A percentile compares a stretch with the other conserved stretches of the same genome.
phyloP scores from a whole-genome alignment of 2,329 filamentous ascomycete species.

The Acephala macrosclerotiorum region DNA sequence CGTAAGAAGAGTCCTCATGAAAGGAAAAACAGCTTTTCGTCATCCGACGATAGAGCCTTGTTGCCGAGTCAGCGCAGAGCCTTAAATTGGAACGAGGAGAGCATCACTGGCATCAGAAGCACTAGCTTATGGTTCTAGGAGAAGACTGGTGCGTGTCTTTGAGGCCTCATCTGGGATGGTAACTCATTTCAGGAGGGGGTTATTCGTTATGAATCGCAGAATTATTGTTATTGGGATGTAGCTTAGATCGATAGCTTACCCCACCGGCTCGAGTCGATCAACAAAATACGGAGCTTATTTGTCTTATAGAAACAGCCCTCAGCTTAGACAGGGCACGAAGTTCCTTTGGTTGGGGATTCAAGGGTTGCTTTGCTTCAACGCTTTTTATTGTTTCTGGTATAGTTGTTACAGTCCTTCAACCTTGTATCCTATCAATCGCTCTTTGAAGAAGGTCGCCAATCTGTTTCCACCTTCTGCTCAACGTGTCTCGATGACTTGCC shows the following conservation, averaged over 20 bases:
- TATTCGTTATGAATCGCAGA: not conserved
- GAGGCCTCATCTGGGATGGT: not conserved
- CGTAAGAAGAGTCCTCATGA: conserved; percentile 1
- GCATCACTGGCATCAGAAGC: conserved; percentile 25
- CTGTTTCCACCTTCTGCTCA: conserved; percentile 38
- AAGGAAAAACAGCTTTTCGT: conserved; percentile 31
- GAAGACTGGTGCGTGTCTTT: not conserved
- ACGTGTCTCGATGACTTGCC: conserved; percentile 30
- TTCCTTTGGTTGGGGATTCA: not conserved
- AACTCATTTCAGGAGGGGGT: not conserved
- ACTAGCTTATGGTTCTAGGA: conserved; percentile 36
- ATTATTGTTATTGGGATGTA: not conserved
- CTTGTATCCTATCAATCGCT: conserved; percentile 30
- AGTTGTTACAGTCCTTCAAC: conserved; percentile 3
- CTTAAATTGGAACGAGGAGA: conserved; percentile 9
- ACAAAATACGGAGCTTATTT: not conserved
- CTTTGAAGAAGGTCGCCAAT: conserved; percentile 30
- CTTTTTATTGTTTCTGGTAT: not conserved
- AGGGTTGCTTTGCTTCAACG: not conserved
- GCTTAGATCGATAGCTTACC: not conserved
- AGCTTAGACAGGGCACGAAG: not conserved
- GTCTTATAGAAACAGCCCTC: not conserved
- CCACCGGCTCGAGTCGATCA: not conserved
- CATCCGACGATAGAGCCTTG: conserved; percentile 37
- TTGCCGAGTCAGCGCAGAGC: conserved; percentile 38